Evolutionary conservation across 495 filamentous ascomycete genomes (phyloP), one percentile per base, ranked within the genome.

Genomic region (Beverwykella pulmonaria): DNA sequence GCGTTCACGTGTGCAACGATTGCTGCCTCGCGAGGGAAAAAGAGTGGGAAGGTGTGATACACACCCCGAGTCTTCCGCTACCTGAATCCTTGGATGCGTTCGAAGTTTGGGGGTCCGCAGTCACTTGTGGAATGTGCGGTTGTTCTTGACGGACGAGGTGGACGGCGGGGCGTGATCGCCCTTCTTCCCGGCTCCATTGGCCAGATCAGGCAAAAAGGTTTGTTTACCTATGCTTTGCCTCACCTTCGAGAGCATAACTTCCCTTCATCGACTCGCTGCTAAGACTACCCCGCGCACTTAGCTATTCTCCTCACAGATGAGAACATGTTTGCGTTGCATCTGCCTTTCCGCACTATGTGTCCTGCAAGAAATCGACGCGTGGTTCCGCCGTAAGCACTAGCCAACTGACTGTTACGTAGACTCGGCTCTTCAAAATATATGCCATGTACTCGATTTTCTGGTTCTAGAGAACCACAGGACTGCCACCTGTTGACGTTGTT

Each of bases 1-100:
- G n/a, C 32, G 34, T 57, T 57, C 6, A 22, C 30, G 17, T 41
- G 54, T n/a, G 34, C 34, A 25, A 48, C 57, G n/a, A 27, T 10
- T 44, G 34, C 26, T 36, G 26, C 53, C 30, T 59, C n/a, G 55
- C 25, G 55, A 59, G 55, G 55, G 15, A 47, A 59, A 1, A 44
- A 34, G 55, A 36, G 48, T 52, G 19, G 25, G 23, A 55, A 14
- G 25, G 34, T 55, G 53, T 39, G 12, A 3, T 30, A 27, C 27
- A 2, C 20, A 9, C 1, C 34, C 30, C 30, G 30, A 12, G 30
- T 34, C 30, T 12, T 44, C 39, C 17, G 39, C 39, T 44, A 14
- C 39, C 39, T 14, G 39, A 44, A 3, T 7, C 8, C 39, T 9
- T n/a, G 3, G 39, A 10, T 9, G 39, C 3, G 39, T 44, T 44